Evolutionary conservation across 164 flowering plant species (phyloP).

Genomic region (Piper longum): DNA sequence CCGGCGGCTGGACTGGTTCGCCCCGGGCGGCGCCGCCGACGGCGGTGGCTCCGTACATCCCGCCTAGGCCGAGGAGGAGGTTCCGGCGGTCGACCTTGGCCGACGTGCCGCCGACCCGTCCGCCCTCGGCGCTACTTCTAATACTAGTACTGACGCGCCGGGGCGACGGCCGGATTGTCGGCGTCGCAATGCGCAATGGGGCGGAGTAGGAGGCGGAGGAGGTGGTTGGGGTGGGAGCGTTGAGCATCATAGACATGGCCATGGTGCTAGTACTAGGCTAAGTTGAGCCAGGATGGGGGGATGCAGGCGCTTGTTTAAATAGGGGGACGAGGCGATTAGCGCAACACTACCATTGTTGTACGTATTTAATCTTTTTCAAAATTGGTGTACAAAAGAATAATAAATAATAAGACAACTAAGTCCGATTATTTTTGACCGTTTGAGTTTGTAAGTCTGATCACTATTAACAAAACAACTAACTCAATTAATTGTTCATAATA

Average conservation of each 20-base stretch:
- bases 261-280: not conserved
- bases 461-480: too few species aligned
- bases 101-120: not conserved
- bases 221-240: not conserved
- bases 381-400: too few species aligned
- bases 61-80: conserved; percentile 3
- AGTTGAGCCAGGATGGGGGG: too few species aligned
- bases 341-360: too few species aligned
- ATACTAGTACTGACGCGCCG: not conserved
- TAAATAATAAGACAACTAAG: too few species aligned
- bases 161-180: not conserved
- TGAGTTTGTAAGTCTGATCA: too few species aligned
- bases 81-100: conserved; percentile 1
- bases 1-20: conserved; percentile 3
- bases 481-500: too few species aligned
- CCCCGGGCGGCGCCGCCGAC: not conserved
- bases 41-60: conserved; percentile 5
- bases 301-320: too few species aligned
- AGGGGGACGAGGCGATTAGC: too few species aligned
- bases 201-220: not conserved
- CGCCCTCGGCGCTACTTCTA: not conserved
- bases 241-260: not conserved
- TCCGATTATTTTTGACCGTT: too few species aligned
- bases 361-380: too few species aligned
- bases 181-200: not conserved